These are phyloP conservation scores for Vigna trinervia DNA, from an alignment of 306 rosid genomes.

Conservation along the genomic window DNA sequence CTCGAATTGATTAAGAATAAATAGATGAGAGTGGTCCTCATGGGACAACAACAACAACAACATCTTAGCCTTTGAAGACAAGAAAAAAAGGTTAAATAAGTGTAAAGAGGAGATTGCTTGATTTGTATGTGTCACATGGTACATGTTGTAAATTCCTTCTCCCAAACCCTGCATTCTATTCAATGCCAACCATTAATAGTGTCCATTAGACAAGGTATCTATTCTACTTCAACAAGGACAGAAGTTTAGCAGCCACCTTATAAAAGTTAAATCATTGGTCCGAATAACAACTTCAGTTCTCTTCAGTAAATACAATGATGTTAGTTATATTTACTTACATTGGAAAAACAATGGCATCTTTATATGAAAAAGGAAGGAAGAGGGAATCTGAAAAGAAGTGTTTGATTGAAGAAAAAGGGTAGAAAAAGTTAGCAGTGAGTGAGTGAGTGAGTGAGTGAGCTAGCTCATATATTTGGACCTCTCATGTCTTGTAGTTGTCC, in stretches of 20 bases:
- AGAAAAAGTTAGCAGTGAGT: slow-evolving; percentile 28
- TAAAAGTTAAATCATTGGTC: neutral
- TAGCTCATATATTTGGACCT: slow-evolving; percentile 14
- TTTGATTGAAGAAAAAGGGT: slow-evolving; percentile 25
- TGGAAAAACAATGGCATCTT: neutral
- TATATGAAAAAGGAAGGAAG: neutral
- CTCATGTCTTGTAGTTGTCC: slow-evolving; percentile 42
- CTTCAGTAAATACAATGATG: neutral
- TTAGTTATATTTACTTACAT: too few species aligned
- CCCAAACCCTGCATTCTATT: slow-evolving; percentile 9
- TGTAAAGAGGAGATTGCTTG: slow-evolving; percentile 18
- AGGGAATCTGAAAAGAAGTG: slow-evolving; percentile 11
- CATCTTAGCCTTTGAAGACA: slow-evolving; percentile 24
- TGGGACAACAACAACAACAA: slow-evolving; percentile 23
- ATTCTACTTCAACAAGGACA: neutral
- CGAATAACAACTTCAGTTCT: neutral
- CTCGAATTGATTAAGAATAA: slow-evolving; percentile 28
- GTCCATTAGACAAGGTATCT: slow-evolving; percentile 34
- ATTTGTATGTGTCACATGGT: slow-evolving; percentile 41
- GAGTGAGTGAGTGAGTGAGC: slow-evolving; percentile 36
- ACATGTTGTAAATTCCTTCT: slow-evolving; percentile 45
- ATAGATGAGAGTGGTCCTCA: slow-evolving; percentile 26
- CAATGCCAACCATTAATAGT: slow-evolving; percentile 14
- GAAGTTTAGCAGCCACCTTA: too few species aligned
- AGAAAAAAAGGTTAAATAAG: neutral